Base-by-base conservation (phyloP, 1,284 basidiomycete species). In the Mrakiaceae sp. region DNA sequence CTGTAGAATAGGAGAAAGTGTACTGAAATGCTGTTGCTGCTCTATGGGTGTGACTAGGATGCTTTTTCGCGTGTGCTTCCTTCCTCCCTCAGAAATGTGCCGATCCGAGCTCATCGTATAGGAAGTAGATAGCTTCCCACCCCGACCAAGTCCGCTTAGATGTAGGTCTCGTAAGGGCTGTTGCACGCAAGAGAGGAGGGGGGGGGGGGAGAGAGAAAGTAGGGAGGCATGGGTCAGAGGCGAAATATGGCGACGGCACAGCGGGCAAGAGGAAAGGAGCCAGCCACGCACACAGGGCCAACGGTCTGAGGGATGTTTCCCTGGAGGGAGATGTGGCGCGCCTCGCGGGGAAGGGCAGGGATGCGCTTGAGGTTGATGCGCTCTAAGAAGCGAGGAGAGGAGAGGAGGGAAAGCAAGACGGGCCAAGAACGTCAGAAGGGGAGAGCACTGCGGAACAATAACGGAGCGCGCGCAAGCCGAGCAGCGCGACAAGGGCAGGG, bases 261-360 rank as follows among this genome's bases (percentile, higher is more conserved):
- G 27, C 27, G 27, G 27, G 27, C 27, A 27, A 27, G 27, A 27
- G 27, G 27, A 27, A 27, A 27, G 27, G 27, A 27, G 27, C 27
- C 27, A 27, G 27, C 27, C 27, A 27, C 27, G 27, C 27, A 27
- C 27, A 56, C 16, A 10, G 93, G 92, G 69, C 84, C 85, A 78
- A 98, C 90, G 68, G 95, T 98, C 81, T 95, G 88, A 66, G 95
- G 90, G 55, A 82, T 80, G 81, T 98, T 98, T 74, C 84, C 83
- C 71, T 78, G 77, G 69, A 81, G 78, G 66, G 87, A 86, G 75
- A 98, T 85, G 71, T 82, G 84, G 79, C 81, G 85, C 46, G 89
- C 83, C 73, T 86, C 86, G 68, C 93, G 87, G 69, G 96, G 95
- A 69, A 84, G 86, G 64, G 80, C 84, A 69, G 91, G 94, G 71